Percentiles rank a stretch among this genome's conserved stretches.
Conservation (phyloP, 2,329 filamentous ascomycete species). For the Sclerotinia subarctica region DNA sequence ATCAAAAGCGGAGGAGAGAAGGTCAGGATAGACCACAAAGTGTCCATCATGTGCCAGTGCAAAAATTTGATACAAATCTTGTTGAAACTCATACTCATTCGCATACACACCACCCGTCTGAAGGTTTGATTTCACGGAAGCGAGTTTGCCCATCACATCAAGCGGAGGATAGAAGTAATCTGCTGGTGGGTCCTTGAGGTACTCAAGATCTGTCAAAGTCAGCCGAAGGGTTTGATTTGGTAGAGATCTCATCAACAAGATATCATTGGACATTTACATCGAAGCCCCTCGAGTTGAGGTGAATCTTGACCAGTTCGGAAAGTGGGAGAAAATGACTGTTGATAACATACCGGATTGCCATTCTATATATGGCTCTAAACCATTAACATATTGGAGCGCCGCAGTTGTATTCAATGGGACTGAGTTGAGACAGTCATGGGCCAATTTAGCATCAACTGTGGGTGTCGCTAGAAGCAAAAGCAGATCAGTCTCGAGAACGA, state of each 20-base stretch:
- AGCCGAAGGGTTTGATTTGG: neutral
- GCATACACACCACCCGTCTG: constrained; percentile 41
- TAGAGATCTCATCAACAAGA: neutral
- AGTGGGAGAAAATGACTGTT: neutral
- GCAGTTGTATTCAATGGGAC: constrained; percentile 34
- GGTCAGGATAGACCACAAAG: constrained; percentile 54
- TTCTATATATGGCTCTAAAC: constrained; percentile 34
- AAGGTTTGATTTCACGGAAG: constrained; percentile 46
- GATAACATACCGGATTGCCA: constrained; percentile 35
- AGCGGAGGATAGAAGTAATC: constrained; percentile 49
- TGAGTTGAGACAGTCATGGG: constrained; percentile 36
- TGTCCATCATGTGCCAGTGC: constrained; percentile 62
- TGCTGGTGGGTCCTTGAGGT: constrained; percentile 49
- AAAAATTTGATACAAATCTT: constrained; percentile 52
- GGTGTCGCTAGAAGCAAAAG: constrained; percentile 29
- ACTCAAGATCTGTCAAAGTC: constrained; percentile 30
- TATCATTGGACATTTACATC: neutral
- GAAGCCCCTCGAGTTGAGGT: neutral
- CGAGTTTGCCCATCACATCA: constrained; percentile 48
- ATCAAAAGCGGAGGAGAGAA: constrained; percentile 50
- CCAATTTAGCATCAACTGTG: constrained; percentile 33
- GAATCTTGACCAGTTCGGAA: neutral
- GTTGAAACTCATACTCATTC: constrained; percentile 55
- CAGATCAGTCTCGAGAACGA: constrained; percentile 9
- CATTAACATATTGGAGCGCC: constrained; percentile 32